phyloP scores from a whole-genome alignment of 345 rosid genomes.

The Acer saccharum region DNA sequence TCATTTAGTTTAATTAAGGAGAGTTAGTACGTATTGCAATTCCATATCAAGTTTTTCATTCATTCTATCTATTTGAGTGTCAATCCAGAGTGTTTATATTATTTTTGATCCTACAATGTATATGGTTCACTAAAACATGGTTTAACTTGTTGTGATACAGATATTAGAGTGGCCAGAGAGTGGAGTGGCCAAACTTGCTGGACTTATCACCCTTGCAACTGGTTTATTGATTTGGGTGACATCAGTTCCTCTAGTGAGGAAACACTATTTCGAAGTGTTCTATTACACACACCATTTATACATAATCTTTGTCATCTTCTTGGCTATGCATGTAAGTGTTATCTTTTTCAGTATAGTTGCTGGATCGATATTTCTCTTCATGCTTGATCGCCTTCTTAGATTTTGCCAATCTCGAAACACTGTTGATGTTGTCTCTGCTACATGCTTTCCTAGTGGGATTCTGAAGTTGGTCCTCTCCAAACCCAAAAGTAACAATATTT shows the following conservation, averaged over 20 bases:
- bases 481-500: conserved; percentile 31
- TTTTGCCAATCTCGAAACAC: conserved; percentile 48
- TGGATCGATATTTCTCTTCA: conserved; percentile 43
- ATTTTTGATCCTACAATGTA: no score
- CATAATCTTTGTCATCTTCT: conserved; percentile 43
- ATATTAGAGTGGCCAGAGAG: conserved; percentile 42
- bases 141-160: conserved; percentile 21
- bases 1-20: no score
- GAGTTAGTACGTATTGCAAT: no score
- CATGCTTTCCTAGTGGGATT: conserved; percentile 44
- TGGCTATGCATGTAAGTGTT: conserved; percentile 51
- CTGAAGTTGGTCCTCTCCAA: conserved; percentile 44
- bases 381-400: conserved; percentile 51
- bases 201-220: conserved; percentile 39
- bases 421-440: conserved; percentile 44
- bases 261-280: conserved; percentile 46
- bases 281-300: conserved; percentile 59
- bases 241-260: conserved; percentile 40
- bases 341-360: conserved; percentile 36
- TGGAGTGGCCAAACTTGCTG: conserved; percentile 45
- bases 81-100: no score
- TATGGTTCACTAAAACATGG: no score
- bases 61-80: no score
- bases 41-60: no score
- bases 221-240: conserved; percentile 54